Conservation (phyloP, 768 basidiomycete species). For the Russula virescens region DNA sequence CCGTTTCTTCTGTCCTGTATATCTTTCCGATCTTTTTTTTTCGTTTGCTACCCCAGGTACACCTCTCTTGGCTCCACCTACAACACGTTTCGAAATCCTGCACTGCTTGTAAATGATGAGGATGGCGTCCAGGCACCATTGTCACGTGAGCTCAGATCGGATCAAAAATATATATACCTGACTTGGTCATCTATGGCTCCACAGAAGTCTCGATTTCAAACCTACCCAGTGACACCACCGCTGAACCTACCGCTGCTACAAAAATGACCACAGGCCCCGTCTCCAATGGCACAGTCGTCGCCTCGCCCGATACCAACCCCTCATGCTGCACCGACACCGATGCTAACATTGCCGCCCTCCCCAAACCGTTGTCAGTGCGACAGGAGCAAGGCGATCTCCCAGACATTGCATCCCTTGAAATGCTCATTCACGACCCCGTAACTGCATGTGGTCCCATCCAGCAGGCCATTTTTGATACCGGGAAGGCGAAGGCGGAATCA, state of each 20-base stretch:
- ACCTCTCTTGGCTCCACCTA: constrained; percentile 94
- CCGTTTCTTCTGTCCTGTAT: background rate
- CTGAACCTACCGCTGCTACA: background rate
- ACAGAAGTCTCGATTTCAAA: constrained; percentile 1
- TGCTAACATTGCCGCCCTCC: background rate
- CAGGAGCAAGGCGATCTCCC: constrained; percentile 8
- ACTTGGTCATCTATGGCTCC: background rate
- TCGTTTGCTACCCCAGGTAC: constrained; percentile 49
- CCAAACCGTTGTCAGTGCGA: background rate
- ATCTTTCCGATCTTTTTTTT: background rate
- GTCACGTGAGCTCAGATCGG: constrained; percentile 3
- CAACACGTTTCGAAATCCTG: constrained; percentile 92
- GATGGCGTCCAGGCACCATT: constrained; percentile 27
- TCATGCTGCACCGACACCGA: background rate
- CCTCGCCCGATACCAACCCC: background rate
- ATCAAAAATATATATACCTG: constrained; percentile 4
- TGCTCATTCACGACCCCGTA: background rate
- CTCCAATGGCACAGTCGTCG: background rate
- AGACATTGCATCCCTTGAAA: constrained; percentile 7
- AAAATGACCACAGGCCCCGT: constrained; percentile 6
- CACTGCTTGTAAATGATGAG: constrained; percentile 40
- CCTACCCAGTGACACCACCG: background rate
- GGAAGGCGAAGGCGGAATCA: background rate
- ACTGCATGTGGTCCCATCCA: constrained; percentile 13
- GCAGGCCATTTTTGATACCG: background rate